Conservation (phyloP, 805 yeast genomes). For the Candida palmyrensis region DNA sequence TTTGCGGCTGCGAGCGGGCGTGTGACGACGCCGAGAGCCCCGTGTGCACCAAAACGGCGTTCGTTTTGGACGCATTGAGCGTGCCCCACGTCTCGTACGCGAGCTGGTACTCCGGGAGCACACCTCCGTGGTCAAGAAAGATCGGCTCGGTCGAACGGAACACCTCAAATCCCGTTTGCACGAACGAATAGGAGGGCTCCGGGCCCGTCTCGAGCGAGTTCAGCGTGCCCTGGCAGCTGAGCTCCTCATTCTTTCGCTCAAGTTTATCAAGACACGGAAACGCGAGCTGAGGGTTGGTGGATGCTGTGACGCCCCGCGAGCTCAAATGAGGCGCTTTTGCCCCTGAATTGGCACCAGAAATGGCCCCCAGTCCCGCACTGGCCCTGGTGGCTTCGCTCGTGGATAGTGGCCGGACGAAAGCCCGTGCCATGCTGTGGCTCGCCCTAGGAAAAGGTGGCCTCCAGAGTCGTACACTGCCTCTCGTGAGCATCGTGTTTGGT, state of each 20-base stretch:
- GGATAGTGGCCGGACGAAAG: no score
- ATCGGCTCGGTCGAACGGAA: conserved; percentile 55
- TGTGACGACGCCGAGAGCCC: conserved; percentile 93
- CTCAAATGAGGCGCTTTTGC: no score
- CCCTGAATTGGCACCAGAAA: conserved; percentile 8
- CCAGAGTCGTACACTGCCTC: no score
- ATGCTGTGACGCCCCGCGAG: no score
- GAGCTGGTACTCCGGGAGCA: conserved; percentile 65
- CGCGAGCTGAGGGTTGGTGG: conserved; percentile 58
- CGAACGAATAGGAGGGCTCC: conserved; percentile 76
- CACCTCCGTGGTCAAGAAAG: conserved; percentile 78
- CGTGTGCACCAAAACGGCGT: conserved; percentile 79
- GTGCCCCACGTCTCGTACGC: conserved; percentile 94
- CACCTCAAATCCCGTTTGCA: conserved; percentile 60
- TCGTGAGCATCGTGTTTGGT: no score
- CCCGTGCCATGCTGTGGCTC: no score
- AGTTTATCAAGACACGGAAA: conserved; percentile 84
- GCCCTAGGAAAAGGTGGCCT: no score
- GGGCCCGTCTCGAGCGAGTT: conserved; percentile 62
- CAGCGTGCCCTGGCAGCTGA: conserved; percentile 12
- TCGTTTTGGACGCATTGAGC: conserved; percentile 56
- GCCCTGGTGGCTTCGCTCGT: no score
- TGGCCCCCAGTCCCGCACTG: no score
- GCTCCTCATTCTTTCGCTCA: conserved; percentile 47
- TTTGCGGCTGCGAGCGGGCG: conserved; percentile 73